Base-by-base conservation (phyloP, 495 filamentous ascomycete genomes). In the Daldinia concentrica region DNA sequence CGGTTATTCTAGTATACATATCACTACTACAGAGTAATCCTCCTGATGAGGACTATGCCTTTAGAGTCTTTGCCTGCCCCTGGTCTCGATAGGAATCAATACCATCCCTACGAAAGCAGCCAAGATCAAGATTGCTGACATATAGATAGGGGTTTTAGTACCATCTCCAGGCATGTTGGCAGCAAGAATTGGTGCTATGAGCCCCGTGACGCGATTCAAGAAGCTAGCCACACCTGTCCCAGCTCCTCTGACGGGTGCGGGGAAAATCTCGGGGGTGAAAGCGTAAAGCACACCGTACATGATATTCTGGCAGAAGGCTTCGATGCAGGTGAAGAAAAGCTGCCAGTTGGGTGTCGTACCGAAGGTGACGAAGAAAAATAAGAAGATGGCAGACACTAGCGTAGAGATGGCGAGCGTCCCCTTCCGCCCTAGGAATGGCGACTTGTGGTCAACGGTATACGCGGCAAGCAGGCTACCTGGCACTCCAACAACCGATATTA, bases 251-350 rank as follows among this genome's bases (percentile, higher is more conserved):
- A 93, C 88, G 62, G 91, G 91, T 0, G 92, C 91, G 2, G 91
- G 87, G 74, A 95, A 94, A 36, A 95, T 88, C 78, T 95, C 92
- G 3, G 92, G 92, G 1, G 92, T 95, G 71, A 93, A 96, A 0
- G 90, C 89, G 71, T 95, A 96, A 4, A 96, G 82, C 22, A 94
- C 92, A n/a, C 92, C 92, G 74, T 94, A 95, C 89, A 95, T 93
- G 69, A 93, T 87, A 64, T 91, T 93, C 69, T 87, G 87, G 69
- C 88, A 85, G 81, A 95, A 91, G 24, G 87, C 90, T 76, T 90
- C 92, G 12, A 91, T 87, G 70, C 90, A 93, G 61, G 90, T 91
- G 84, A 92, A 95, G 66, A 85, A 87, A 0, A 96, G 83, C 50
- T 92, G 83, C 22, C 84, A 85, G 4, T 75, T 74, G 0, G 91